A percentile compares a stretch with the other conserved stretches of the same genome.
Evolutionary conservation across 2,329 filamentous ascomycete genomes (phyloP).

Genomic region (Trichoderma afroharzianum): DNA sequence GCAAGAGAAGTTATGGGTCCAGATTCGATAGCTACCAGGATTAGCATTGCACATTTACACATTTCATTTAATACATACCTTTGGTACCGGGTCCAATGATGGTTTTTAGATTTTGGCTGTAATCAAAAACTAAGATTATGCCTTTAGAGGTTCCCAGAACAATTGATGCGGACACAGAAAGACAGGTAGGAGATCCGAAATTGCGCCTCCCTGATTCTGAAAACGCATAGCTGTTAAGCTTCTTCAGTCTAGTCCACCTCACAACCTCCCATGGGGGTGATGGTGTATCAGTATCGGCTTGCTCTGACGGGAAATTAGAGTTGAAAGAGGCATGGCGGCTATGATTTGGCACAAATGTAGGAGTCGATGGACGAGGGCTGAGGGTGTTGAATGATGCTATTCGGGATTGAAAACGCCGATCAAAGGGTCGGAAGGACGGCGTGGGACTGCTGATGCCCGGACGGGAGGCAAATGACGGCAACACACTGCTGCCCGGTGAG

Average conservation of each 20-base stretch:
- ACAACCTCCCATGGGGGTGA: constrained; percentile 95
- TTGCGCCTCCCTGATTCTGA: constrained; percentile 89
- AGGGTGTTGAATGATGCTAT: constrained; percentile 55
- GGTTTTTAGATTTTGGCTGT: constrained; percentile 89
- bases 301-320: constrained; percentile 62
- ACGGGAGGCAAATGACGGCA: constrained; percentile 66
- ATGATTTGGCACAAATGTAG: constrained; percentile 70
- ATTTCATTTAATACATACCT: constrained; percentile 46
- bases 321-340: constrained; percentile 77
- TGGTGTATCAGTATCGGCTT: constrained; percentile 64
- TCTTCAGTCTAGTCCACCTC: constrained; percentile 89
- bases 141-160: constrained; percentile 92
- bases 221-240: constrained; percentile 84
- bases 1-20: constrained; percentile 83
- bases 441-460: constrained; percentile 66
- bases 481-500: constrained; percentile 70
- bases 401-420: constrained; percentile 88
- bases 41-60: constrained; percentile 26
- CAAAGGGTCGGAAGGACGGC: constrained; percentile 86
- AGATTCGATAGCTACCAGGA: constrained; percentile 72
- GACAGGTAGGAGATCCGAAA: constrained; percentile 86
- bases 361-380: constrained; percentile 69
- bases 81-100: constrained; percentile 93
- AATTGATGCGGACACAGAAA: constrained; percentile 83
- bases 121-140: constrained; percentile 93